These are phyloP conservation scores for Elsinoe fawcettii DNA, from an alignment of 2,329 filamentous ascomycete genomes.

Conservation along the genomic window DNA sequence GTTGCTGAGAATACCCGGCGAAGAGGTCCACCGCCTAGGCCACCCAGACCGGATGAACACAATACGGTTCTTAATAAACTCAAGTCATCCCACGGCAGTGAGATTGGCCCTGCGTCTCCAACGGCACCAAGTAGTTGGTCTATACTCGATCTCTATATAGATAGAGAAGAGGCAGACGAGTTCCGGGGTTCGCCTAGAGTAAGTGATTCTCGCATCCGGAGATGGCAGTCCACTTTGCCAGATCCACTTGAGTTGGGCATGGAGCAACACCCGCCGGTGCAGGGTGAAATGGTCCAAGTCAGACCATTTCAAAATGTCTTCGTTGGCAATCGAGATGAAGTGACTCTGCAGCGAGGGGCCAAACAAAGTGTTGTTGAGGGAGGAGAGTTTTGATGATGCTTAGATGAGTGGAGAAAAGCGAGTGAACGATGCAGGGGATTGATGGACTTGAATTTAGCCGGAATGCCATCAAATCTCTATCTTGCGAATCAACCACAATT, in stretches of 20 bases:
- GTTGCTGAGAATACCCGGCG: neutral
- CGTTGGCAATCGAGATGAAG: neutral
- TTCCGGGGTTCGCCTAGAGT: neutral
- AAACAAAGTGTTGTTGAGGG: neutral
- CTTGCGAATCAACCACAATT: neutral
- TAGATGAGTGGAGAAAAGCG: neutral
- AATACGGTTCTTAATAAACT: too few species aligned
- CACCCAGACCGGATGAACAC: neutral
- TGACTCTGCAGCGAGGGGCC: neutral
- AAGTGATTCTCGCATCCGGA: neutral
- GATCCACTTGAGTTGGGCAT: neutral
- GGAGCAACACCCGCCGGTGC: neutral
- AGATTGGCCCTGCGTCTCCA: neutral
- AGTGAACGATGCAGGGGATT: neutral
- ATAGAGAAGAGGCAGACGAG: neutral
- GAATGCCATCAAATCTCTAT: neutral
- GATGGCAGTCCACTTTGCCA: neutral
- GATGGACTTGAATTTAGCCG: neutral
- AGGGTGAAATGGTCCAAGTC: neutral
- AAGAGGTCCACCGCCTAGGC: neutral
- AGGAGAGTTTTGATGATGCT: neutral
- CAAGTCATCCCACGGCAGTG: too few species aligned
- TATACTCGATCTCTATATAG: neutral
- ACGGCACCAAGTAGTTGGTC: neutral
- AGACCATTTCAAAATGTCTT: neutral